phyloP scores from a whole-genome alignment of 129 eudicot genomes.

The Artemisia argyi region DNA sequence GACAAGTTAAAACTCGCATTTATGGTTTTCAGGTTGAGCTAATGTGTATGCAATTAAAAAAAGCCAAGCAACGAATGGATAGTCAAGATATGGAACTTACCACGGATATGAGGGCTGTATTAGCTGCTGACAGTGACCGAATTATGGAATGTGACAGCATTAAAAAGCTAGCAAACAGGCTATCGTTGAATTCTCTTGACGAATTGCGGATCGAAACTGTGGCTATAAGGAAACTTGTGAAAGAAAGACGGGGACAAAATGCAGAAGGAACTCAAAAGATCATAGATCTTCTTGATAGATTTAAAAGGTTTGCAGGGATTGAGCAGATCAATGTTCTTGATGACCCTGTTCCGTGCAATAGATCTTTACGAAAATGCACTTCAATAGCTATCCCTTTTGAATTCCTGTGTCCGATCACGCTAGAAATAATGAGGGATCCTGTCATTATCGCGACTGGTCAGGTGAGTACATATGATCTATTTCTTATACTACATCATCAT shows the following conservation, averaged over 20 bases:
- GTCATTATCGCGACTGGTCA: constrained; percentile 87
- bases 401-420: constrained; percentile 79
- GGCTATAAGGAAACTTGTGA: constrained; percentile 56
- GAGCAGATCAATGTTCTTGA: constrained; percentile 47
- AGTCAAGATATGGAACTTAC: constrained; percentile 85
- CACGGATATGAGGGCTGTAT: constrained; percentile 68
- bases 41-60: constrained; percentile 52
- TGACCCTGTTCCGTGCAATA: constrained; percentile 43
- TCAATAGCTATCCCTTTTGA: constrained; percentile 63
- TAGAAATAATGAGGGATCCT: constrained; percentile 90
- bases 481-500: constrained; percentile 3
- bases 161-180: constrained; percentile 66
- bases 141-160: constrained; percentile 62
- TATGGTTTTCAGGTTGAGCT: constrained; percentile 53
- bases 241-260: constrained; percentile 49
- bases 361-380: constrained; percentile 33
- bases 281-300: constrained; percentile 54
- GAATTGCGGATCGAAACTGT: constrained; percentile 60
- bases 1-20: background rate
- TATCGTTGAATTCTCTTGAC: constrained; percentile 46
- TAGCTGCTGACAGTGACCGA: constrained; percentile 52
- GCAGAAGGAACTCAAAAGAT: constrained; percentile 59
- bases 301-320: constrained; percentile 62
- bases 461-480: constrained; percentile 35
- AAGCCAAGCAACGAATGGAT: constrained; percentile 58